Conservation (phyloP, 306 rosid species). For the Casuarina glauca region DNA sequence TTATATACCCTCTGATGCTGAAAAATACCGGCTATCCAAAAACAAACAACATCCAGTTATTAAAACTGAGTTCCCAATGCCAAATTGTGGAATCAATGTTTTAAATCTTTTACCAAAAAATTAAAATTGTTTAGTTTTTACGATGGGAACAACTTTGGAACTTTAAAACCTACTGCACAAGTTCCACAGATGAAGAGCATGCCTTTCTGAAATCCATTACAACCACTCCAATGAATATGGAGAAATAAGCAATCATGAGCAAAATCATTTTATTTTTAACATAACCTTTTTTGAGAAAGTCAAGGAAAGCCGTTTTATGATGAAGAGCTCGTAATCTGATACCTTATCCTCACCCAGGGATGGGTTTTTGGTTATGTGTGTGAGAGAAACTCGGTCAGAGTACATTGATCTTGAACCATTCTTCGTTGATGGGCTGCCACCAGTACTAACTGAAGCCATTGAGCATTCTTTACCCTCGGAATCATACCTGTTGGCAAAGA, state of each 20-base stretch:
- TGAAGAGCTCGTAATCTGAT: conserved; percentile 2
- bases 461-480: conserved; percentile 78
- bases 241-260: too few relatives aligned
- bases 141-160: neutral
- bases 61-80: neutral
- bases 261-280: too few relatives aligned
- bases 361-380: conserved; percentile 55
- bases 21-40: conserved; percentile 66
- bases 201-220: too few relatives aligned
- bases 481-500: conserved; percentile 61
- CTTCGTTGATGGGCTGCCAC: conserved; percentile 48
- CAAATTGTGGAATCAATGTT: neutral
- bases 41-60: conserved; percentile 7
- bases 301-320: neutral
- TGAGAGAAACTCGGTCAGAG: conserved; percentile 58
- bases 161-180: neutral
- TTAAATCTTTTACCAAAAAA: neutral
- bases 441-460: conserved; percentile 63
- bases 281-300: too few relatives aligned
- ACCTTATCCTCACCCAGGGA: conserved; percentile 88
- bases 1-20: conserved; percentile 65
- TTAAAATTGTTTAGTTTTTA: neutral
- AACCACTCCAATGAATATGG: neutral
- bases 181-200: neutral
- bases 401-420: conserved; percentile 66